phyloP scores from a whole-genome alignment of 768 basidiomycete genomes.

The Mrakia gelida region DNA sequence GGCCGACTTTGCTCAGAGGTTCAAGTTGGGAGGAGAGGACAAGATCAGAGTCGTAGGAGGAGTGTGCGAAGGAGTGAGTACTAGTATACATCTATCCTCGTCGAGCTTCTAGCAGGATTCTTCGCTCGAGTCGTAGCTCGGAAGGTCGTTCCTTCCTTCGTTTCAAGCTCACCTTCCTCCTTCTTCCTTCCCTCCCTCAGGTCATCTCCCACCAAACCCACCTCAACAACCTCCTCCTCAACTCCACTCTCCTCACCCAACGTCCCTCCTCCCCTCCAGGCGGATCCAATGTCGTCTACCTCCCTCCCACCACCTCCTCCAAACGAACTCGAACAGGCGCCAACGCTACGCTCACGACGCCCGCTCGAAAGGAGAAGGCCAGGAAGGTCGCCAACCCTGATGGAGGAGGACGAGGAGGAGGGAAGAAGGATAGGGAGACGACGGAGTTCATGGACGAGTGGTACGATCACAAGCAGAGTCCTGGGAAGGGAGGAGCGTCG shows the following conservation, averaged over 20 bases:
- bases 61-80: slow-evolving; percentile 80
- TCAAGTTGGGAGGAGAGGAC: slow-evolving; percentile 94
- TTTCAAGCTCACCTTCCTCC: slow-evolving; percentile 1
- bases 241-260: slow-evolving; percentile 42
- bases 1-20: slow-evolving; percentile 83
- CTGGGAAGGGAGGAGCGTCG: slow-evolving; percentile 4
- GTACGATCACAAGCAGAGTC: slow-evolving; percentile 20
- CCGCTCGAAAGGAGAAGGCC: slow-evolving; percentile 12
- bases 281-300: slow-evolving; percentile 33
- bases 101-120: neutral
- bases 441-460: slow-evolving; percentile 14
- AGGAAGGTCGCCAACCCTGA: slow-evolving; percentile 19
- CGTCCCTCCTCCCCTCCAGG: slow-evolving; percentile 34
- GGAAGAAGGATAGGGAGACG: neutral
- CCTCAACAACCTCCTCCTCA: slow-evolving; percentile 40
- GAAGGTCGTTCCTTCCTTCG: neutral
- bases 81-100: neutral
- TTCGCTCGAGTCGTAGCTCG: too few species aligned
- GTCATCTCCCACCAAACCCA: slow-evolving; percentile 45
- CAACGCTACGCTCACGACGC: slow-evolving; percentile 13
- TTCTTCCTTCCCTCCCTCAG: slow-evolving; percentile 33
- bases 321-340: slow-evolving; percentile 34
- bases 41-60: slow-evolving; percentile 92
- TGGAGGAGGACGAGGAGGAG: slow-evolving; percentile 19
- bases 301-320: slow-evolving; percentile 32